Evolutionary conservation across 2,329 filamentous ascomycete species (phyloP).

Genomic region (Xylariaceae sp.): DNA sequence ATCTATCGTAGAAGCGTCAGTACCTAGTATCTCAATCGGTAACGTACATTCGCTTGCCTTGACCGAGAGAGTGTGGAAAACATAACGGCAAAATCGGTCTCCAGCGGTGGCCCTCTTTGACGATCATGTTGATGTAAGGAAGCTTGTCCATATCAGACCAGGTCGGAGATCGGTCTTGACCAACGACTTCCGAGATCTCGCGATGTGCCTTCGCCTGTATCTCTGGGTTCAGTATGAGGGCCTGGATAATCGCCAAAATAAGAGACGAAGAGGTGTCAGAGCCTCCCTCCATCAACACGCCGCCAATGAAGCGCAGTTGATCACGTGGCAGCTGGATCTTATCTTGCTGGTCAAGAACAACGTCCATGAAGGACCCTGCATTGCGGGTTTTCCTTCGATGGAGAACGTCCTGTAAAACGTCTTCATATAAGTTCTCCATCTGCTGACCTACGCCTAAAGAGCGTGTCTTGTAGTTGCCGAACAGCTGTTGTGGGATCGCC

Average conservation of each 20-base stretch:
- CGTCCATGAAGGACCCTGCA: constrained; percentile 12
- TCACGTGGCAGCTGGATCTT: constrained; percentile 29
- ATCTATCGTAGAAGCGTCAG: no score
- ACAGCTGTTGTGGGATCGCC: constrained; percentile 37
- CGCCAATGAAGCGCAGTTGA: constrained; percentile 35
- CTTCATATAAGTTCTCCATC: constrained; percentile 39
- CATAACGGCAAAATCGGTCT: constrained; percentile 33
- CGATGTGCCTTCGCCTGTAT: constrained; percentile 37
- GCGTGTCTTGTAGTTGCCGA: constrained; percentile 37
- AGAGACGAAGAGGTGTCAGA: constrained; percentile 34
- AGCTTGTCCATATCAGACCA: constrained; percentile 35
- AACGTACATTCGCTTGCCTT: constrained; percentile 7
- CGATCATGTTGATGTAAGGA: constrained; percentile 36
- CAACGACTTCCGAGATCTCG: constrained; percentile 37
- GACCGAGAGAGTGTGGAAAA: constrained; percentile 34
- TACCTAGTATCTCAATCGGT: no score
- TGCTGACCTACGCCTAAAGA: constrained; percentile 34
- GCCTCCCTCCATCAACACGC: constrained; percentile 32
- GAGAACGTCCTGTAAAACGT: constrained; percentile 35
- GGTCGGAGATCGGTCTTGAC: constrained; percentile 31
- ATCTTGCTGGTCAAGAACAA: constrained; percentile 20
- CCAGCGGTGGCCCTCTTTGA: constrained; percentile 41
- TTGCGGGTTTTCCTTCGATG: constrained; percentile 9
- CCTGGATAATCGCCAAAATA: constrained; percentile 36
- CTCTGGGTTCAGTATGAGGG: constrained; percentile 39